Percentiles rank a stretch among this genome's conserved stretches.
These are phyloP conservation scores for Phalaenopsis hybrid DNA, from an alignment of 116 monocot genomes.

Conservation along the genomic window DNA sequence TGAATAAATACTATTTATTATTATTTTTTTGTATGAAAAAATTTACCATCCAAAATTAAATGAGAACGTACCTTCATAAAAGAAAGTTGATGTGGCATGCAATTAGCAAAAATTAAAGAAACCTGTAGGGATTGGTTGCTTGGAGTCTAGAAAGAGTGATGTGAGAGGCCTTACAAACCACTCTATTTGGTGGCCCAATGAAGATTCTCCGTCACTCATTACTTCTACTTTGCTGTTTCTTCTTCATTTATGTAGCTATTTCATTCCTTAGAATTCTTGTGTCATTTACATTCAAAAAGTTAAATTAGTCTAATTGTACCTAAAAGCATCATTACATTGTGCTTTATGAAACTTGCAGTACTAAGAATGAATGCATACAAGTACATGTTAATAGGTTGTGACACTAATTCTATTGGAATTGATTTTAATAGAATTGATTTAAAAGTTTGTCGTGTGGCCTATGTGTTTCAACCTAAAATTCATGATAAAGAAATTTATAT, in stretches of 20 bases:
- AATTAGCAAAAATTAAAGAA: not conserved
- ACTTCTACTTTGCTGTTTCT: not conserved
- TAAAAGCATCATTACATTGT: too few relatives aligned
- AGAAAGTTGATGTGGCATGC: too few relatives aligned
- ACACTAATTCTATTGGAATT: too few relatives aligned
- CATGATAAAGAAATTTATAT: too few relatives aligned
- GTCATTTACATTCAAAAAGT: not conserved
- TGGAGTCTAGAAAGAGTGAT: not conserved
- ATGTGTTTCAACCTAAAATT: too few relatives aligned
- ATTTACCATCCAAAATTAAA: too few relatives aligned
- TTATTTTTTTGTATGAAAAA: too few relatives aligned
- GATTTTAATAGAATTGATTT: too few relatives aligned
- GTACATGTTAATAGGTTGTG: not conserved
- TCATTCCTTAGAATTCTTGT: not conserved
- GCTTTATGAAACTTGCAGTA: not conserved
- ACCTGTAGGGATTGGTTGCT: not conserved
- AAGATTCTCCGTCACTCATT: slow-evolving; percentile 2
- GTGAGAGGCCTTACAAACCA: slow-evolving; percentile 10
- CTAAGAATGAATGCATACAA: not conserved
- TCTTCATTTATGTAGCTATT: too few relatives aligned
- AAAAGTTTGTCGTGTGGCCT: too few relatives aligned
- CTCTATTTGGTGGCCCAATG: slow-evolving; percentile 11
- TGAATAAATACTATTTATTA: too few relatives aligned
- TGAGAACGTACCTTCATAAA: too few relatives aligned
- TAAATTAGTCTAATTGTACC: not conserved